Conservation (phyloP, 148 eudicot species). For the Limonium bicolor region DNA sequence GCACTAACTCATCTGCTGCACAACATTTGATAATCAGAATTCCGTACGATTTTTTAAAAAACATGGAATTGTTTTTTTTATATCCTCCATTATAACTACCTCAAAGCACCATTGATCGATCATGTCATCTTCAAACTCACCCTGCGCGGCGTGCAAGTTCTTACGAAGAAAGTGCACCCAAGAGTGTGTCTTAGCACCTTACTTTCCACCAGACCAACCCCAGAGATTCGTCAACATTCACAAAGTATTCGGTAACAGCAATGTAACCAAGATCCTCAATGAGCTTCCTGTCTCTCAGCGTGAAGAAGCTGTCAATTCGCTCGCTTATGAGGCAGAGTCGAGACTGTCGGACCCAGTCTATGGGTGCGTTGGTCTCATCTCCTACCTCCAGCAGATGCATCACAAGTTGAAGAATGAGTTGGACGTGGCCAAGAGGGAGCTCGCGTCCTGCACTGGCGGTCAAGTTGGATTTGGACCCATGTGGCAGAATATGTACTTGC, state of each 20-base stretch:
- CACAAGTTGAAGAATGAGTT: conserved; percentile 28
- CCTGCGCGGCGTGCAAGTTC: conserved; percentile 80
- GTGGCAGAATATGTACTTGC: too few relatives aligned
- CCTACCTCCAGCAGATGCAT: conserved; percentile 28
- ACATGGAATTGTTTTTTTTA: too few relatives aligned
- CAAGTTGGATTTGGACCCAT: conserved; percentile 22
- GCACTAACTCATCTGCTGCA: too few relatives aligned
- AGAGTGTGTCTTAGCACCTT: conserved; percentile 73
- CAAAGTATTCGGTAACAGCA: conserved; percentile 73
- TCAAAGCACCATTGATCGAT: too few relatives aligned
- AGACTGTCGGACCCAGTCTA: conserved; percentile 42
- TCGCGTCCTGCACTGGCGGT: conserved; percentile 34
- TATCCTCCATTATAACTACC: too few relatives aligned
- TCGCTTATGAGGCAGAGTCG: conserved; percentile 40
- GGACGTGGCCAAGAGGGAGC: conserved; percentile 26
- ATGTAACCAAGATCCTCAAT: conserved; percentile 65
- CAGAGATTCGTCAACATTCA: conserved; percentile 74
- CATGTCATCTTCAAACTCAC: conserved; percentile 49
- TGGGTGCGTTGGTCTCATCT: conserved; percentile 42
- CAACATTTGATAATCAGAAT: too few relatives aligned
- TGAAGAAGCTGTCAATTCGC: conserved; percentile 72
- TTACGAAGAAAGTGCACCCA: conserved; percentile 63
- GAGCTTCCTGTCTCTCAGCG: conserved; percentile 75
- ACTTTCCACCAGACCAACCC: conserved; percentile 77
- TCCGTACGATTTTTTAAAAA: too few relatives aligned